These are phyloP conservation scores for Symbiodinium pilosum DNA, from an alignment of 73 alveolate genomes.

Conservation along the genomic window DNA sequence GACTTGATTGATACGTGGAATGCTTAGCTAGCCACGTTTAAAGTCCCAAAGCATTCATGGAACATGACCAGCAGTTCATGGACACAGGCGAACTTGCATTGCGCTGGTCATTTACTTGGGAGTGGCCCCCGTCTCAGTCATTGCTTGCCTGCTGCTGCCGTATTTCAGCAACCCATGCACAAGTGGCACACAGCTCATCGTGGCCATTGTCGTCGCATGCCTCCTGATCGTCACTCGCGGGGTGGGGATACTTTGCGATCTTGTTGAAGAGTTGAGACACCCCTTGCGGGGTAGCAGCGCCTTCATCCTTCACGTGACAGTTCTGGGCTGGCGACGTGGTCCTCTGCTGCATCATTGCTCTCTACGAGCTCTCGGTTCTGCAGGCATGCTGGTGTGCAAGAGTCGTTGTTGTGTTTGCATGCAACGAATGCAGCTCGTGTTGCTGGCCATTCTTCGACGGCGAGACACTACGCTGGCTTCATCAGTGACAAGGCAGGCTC, in stretches of 20 bases:
- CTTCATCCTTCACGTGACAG: not conserved
- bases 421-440: constrained; percentile 42
- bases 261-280: not conserved
- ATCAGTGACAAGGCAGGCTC: not conserved
- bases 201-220: constrained; percentile 82
- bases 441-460: constrained; percentile 90
- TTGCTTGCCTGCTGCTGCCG: no score
- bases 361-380: constrained; percentile 82
- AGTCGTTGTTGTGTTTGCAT: not conserved
- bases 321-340: constrained; percentile 95
- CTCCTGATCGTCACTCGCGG: constrained; percentile 92
- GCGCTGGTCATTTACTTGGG: constrained; percentile 89
- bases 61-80: not conserved
- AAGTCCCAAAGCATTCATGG: not conserved
- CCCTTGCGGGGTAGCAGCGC: no score
- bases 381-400: constrained; percentile 6
- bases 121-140: not conserved
- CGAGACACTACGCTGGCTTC: constrained; percentile 20
- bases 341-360: constrained; percentile 92
- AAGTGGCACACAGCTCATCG: constrained; percentile 47
- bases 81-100: constrained; percentile 63
- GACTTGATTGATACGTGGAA: constrained; percentile 70
- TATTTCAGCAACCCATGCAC: no score
- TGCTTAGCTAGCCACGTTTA: not conserved
- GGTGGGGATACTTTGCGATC: not conserved